Evolutionary conservation across 345 rosid genomes (phyloP).

Genomic region (Salix purpurea): DNA sequence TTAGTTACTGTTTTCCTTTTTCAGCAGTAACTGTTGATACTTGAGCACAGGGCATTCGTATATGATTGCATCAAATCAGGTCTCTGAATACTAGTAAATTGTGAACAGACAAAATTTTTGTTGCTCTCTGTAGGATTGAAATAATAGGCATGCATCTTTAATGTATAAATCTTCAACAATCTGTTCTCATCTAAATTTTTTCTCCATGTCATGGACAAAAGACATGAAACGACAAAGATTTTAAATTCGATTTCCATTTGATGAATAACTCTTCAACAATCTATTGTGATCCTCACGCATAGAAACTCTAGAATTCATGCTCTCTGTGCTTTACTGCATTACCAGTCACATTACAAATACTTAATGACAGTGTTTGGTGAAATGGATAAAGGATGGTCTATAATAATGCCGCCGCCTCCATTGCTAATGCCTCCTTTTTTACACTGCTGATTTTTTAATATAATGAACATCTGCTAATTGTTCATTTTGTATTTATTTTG

Average conservation of each 20-base stretch:
- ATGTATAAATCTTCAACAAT: neutral
- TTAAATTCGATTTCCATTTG: neutral
- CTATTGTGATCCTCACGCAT: neutral
- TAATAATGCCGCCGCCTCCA: neutral
- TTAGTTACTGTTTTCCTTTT: neutral
- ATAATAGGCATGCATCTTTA: neutral
- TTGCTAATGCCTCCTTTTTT: neutral
- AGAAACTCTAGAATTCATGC: neutral
- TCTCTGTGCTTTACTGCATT: neutral
- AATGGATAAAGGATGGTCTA: neutral
- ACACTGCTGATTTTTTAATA: neutral
- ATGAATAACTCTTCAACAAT: neutral
- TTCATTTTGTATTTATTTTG: slow-evolving; percentile 3
- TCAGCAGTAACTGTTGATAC: neutral
- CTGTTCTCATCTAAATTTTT: neutral
- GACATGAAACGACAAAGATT: neutral
- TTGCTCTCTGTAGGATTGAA: neutral
- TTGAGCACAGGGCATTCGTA: neutral
- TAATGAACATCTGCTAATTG: slow-evolving; percentile 1
- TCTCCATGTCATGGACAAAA: neutral
- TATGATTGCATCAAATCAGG: neutral
- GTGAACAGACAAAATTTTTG: neutral
- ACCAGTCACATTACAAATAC: neutral
- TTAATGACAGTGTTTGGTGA: neutral
- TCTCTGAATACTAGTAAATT: neutral